Evolutionary conservation across 306 rosid species (phyloP).

Genomic region (Begonia masoniana): DNA sequence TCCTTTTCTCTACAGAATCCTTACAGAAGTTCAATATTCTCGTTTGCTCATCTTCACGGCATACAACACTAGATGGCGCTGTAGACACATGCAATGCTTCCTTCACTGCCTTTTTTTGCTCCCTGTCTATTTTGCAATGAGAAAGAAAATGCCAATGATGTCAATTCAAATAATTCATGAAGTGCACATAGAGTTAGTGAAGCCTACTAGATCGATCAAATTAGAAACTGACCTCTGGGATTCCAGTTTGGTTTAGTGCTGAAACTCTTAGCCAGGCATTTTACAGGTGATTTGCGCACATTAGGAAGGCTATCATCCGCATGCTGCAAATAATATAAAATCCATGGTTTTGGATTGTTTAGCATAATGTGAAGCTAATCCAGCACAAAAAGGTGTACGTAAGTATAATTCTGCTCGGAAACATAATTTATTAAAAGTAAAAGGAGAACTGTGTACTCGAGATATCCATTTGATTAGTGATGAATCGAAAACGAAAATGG

Average conservation of each 20-base stretch:
- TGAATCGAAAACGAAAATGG: too few species aligned
- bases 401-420: too few species aligned
- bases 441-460: too few species aligned
- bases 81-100: conserved; percentile 66
- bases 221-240: conserved; percentile 34
- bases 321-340: conserved; percentile 20
- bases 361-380: not conserved
- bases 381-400: too few species aligned
- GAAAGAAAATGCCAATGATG: conserved; percentile 2
- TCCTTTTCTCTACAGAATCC: conserved; percentile 43
- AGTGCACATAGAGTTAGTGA: not conserved
- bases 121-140: conserved; percentile 27
- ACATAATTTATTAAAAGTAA: too few species aligned
- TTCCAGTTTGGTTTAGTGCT: conserved; percentile 38
- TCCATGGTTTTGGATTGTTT: not conserved
- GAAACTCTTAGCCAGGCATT: conserved; percentile 8
- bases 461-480: too few species aligned
- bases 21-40: conserved; percentile 65
- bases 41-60: conserved; percentile 72
- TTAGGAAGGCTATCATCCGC: conserved; percentile 8
- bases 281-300: conserved; percentile 6
- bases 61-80: conserved; percentile 41
- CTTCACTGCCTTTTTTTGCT: conserved; percentile 50
- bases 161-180: not conserved
- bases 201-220: not conserved